Percentiles rank a stretch among this genome's conserved stretches.
phyloP scores from a whole-genome alignment of 768 basidiomycete species.

The Mycena albidolilacea region DNA sequence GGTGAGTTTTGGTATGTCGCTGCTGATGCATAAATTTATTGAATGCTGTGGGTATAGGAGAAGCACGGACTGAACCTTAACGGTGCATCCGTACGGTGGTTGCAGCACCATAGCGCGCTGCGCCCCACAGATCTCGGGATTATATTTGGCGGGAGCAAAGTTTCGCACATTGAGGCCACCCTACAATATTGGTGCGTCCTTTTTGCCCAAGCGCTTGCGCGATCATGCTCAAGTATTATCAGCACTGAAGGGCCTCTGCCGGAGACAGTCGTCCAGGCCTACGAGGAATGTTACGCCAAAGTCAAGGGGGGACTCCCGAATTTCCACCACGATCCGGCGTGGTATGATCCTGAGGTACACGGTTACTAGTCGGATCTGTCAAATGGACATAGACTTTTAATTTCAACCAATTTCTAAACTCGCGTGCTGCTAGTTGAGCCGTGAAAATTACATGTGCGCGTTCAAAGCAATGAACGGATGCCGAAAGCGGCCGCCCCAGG shows the following conservation, averaged over 20 bases:
- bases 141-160: constrained; percentile 62
- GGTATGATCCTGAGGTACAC: constrained; percentile 33
- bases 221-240: constrained; percentile 29
- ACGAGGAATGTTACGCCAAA: constrained; percentile 62
- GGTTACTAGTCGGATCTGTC: constrained; percentile 16
- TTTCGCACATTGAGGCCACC: constrained; percentile 46
- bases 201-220: background rate
- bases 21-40: background rate
- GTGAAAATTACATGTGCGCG: too few relatives aligned
- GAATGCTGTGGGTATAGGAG: constrained; percentile 44
- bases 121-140: constrained; percentile 56
- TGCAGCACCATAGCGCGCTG: constrained; percentile 64
- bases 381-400: too few relatives aligned
- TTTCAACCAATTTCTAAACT: too few relatives aligned
- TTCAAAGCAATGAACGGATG: too few relatives aligned
- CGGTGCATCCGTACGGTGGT: constrained; percentile 65
- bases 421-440: too few relatives aligned
- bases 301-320: constrained; percentile 46
- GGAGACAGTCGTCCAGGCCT: constrained; percentile 60
- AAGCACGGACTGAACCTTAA: constrained; percentile 58
- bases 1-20: constrained; percentile 46
- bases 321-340: constrained; percentile 31
- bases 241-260: constrained; percentile 67
- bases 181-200: constrained; percentile 36
- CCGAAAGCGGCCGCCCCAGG: too few relatives aligned